Base-by-base conservation (phyloP, 2,329 filamentous ascomycete genomes). In the Chrysoporthe puriensis region DNA sequence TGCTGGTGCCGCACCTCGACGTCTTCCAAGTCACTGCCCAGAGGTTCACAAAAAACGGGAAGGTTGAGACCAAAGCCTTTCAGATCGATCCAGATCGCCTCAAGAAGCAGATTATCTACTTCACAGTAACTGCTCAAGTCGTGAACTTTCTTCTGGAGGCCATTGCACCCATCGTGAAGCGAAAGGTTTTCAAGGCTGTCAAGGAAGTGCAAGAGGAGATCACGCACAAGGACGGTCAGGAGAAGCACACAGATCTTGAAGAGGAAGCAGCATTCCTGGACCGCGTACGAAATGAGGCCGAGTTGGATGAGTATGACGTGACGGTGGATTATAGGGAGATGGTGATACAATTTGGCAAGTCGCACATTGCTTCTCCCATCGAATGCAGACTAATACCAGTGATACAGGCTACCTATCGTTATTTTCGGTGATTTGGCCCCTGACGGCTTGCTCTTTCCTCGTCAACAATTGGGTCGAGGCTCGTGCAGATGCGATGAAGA, bases 391-490 rank as follows among this genome's bases (percentile, higher is more conserved):
- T 73, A 63, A 79, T 26, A 54, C 44, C 54, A 1, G 18, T 36
- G 9, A 4, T 5, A 14, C 86, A 83, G 93, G 94, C 42, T 98
- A 97, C 77, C 85, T 99, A 0, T 91, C 92, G 0, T 85, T 98
- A 11, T 98, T 98, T 78, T 96, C 93, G 0, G 92, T 96, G 2
- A 89, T 97, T 65, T 99, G 96, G 96, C 96, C 96, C 0, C 83
- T 98, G n/a, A 94, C 95, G 0, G 90, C 91, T 1, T 85, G 93
- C 66, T 95, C 91, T 1, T 98, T 98, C 81, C 82, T 98, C 14
- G 82, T 96, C 78, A 98, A 98, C 81, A 96, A 98, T 81, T 98
- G 95, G 94, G 82, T 99, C 67, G 96, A 98, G 77, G 86, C 98
- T 50, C 91, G 96, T 54, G 93, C 93, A 0, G 96, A 99, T 76